Percentiles rank a stretch among this genome's conserved stretches.
These are phyloP conservation scores for Gautieria morchelliformis DNA, from an alignment of 768 basidiomycete genomes.

Conservation along the genomic window DNA sequence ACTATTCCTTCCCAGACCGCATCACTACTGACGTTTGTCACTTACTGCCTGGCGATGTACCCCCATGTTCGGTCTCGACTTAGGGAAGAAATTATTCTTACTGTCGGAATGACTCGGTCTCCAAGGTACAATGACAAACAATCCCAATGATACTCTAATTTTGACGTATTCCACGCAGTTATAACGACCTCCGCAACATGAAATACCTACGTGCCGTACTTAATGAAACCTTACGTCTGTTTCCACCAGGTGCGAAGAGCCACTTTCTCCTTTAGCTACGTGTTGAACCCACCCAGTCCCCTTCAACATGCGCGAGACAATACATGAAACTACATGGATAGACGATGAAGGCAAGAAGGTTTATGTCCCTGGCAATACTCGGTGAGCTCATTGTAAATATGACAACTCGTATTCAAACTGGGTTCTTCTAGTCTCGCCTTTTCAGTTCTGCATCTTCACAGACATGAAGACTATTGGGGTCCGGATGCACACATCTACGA, in stretches of 20 bases:
- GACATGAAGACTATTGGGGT: conserved; percentile 24
- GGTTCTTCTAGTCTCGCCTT: conserved; percentile 14
- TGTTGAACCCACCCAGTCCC: conserved; percentile 16
- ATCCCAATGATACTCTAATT: conserved; percentile 18
- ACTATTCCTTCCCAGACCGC: conserved; percentile 16
- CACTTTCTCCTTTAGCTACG: not conserved
- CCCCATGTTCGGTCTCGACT: conserved; percentile 15
- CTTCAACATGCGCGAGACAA: conserved; percentile 16
- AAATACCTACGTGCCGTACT: conserved; percentile 21
- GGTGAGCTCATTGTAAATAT: not conserved
- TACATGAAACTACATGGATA: conserved; percentile 5
- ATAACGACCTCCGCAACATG: not conserved
- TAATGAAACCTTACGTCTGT: conserved; percentile 27
- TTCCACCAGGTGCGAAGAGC: conserved; percentile 18
- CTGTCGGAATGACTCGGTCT: conserved; percentile 9
- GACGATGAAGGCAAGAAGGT: not conserved
- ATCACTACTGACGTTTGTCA: conserved; percentile 20
- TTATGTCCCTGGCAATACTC: conserved; percentile 2
- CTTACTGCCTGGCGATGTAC: conserved; percentile 20
- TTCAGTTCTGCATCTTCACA: conserved; percentile 20
- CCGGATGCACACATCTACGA: conserved; percentile 24
- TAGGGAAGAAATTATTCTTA: conserved; percentile 16
- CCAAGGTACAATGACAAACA: conserved; percentile 14
- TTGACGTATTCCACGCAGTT: not conserved
- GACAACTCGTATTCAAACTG: not conserved